A percentile compares a stretch with the other conserved stretches of the same genome.
phyloP scores from a whole-genome alignment of 164 flowering plant species.

The Tetrastigma voinierianum region DNA sequence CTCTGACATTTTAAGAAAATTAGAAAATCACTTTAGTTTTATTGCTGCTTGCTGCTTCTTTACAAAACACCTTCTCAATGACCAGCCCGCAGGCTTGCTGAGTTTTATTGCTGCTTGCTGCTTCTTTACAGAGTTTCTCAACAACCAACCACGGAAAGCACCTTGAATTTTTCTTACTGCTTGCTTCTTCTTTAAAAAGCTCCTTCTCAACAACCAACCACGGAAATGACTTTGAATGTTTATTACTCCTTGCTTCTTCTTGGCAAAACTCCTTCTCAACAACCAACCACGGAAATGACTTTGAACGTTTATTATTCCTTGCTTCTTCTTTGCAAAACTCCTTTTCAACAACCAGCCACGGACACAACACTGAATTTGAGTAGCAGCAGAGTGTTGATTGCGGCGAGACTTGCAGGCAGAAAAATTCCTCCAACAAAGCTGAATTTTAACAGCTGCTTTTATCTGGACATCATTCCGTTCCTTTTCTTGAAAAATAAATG shows the following conservation, averaged over 20 bases:
- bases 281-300: no score
- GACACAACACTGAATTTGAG: slow-evolving; percentile 55
- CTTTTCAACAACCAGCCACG: slow-evolving; percentile 47
- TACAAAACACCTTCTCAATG: no score
- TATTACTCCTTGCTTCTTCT: slow-evolving; percentile 21
- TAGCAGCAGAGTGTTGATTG: slow-evolving; percentile 41
- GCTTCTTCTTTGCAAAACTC: slow-evolving; percentile 28
- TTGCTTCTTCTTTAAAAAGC: slow-evolving; percentile 9
- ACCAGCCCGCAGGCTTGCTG: no score
- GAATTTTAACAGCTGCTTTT: slow-evolving; percentile 39
- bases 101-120: no score
- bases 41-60: slow-evolving; percentile 7
- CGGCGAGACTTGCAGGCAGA: slow-evolving; percentile 11
- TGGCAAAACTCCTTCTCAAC: no score
- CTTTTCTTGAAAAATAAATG: slow-evolving; percentile 6
- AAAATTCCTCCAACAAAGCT: slow-evolving; percentile 41
- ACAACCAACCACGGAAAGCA: no score
- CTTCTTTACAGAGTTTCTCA: no score
- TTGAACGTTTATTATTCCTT: slow-evolving; percentile 25
- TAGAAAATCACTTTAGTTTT: slow-evolving; percentile 27
- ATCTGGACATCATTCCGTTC: slow-evolving; percentile 11
- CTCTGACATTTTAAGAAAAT: slow-evolving; percentile 22
- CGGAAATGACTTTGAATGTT: no score
- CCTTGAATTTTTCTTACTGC: slow-evolving; percentile 11
- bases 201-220: no score